Conservation (phyloP, 371 early-diverging fungal genomes). For the Chytridium lagenaria region DNA sequence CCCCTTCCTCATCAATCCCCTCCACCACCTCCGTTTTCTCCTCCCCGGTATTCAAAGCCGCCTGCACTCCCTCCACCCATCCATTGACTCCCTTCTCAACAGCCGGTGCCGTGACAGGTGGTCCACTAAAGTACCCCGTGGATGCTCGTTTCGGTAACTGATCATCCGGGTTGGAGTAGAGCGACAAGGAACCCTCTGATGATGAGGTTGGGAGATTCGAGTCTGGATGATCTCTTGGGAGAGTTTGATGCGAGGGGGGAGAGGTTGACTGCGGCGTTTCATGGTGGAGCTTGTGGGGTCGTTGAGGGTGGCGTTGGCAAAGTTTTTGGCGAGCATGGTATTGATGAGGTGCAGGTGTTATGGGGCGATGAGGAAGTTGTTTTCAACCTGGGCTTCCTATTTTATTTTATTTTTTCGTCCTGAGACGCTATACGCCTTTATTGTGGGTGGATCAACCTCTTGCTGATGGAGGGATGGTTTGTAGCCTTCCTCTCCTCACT, state of each 20-base stretch:
- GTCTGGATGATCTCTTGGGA: neutral
- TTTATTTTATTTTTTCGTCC: too few species aligned
- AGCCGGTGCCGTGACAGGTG: neutral
- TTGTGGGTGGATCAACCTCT: too few species aligned
- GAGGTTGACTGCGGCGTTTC: neutral
- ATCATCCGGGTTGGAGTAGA: neutral
- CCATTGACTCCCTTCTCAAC: neutral
- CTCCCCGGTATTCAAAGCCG: neutral
- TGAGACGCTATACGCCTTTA: too few species aligned
- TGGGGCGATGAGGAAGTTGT: too few species aligned
- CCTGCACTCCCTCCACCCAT: neutral
- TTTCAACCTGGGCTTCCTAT: too few species aligned
- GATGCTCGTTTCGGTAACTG: neutral
- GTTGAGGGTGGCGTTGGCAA: neutral
- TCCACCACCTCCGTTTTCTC: too few species aligned
- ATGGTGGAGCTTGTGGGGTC: neutral
- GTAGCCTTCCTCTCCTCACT: neutral
- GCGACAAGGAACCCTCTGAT: neutral
- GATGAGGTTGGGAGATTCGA: neutral
- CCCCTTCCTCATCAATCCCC: slow-evolving; percentile 24
- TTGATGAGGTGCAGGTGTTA: too few species aligned
- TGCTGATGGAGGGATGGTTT: neutral
- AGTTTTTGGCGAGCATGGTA: neutral
- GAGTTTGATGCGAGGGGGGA: neutral
- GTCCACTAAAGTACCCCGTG: neutral